These are phyloP conservation scores for Xanthoconium purpureum DNA, from an alignment of 768 basidiomycete species.

Conservation along the genomic window DNA sequence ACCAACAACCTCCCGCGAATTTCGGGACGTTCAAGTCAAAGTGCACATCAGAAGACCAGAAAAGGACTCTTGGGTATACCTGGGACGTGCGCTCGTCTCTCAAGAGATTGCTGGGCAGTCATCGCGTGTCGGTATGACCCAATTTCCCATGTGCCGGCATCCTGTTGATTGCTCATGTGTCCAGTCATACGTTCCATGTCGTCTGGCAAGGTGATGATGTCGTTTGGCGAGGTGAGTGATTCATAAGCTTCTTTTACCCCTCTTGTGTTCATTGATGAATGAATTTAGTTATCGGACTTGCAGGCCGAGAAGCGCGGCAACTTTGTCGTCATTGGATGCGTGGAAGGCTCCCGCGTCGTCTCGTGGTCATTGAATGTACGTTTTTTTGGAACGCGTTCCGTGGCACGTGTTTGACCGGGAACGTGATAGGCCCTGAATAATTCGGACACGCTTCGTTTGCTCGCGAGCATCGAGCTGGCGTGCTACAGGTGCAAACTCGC, in stretches of 20 bases:
- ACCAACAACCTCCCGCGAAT: constrained; percentile 44
- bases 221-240: constrained; percentile 64
- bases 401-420: constrained; percentile 8
- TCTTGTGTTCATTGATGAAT: not conserved
- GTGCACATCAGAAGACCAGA: constrained; percentile 81
- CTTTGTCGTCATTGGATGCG: constrained; percentile 79
- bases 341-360: constrained; percentile 69
- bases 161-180: constrained; percentile 7
- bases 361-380: constrained; percentile 82
- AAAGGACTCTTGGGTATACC: constrained; percentile 76
- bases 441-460: constrained; percentile 75
- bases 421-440: constrained; percentile 68
- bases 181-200: constrained; percentile 45
- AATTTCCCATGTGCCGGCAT: not conserved
- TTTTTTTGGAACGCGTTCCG: constrained; percentile 3
- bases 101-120: constrained; percentile 75
- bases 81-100: constrained; percentile 73
- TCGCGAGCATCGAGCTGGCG: constrained; percentile 82
- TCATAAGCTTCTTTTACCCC: not conserved
- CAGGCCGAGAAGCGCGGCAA: constrained; percentile 87
- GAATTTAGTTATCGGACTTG: constrained; percentile 55
- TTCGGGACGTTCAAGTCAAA: constrained; percentile 79
- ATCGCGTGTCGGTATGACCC: constrained; percentile 70
- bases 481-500: constrained; percentile 75
- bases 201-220: constrained; percentile 63